Base-by-base conservation (phyloP, 768 basidiomycete species). In the Leccinum incarnatum region DNA sequence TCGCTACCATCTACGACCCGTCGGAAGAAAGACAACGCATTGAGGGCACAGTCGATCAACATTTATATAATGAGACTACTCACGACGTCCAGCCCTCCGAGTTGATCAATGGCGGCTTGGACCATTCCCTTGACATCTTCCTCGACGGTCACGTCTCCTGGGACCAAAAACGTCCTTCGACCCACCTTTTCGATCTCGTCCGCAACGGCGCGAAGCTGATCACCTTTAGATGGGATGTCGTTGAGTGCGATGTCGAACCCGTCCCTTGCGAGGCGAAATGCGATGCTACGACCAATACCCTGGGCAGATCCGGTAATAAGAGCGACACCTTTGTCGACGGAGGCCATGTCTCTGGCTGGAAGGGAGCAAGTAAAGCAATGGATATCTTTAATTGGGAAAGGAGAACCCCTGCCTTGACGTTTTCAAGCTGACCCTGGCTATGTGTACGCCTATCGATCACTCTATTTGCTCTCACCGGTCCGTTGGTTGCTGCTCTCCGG, bases 291-390 rank as follows among this genome's bases (percentile, higher is more conserved):
- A 0, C 72, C 74, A 27, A 73, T 66, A n/a, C 71, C 68, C 50
- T 66, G 68, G 1, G 65, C 70, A 11, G 69, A 64, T 30, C 70
- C 70, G 19, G 69, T 72, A 34, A 74, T 59, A 23, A 74, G 63
- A 1, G 72, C 69, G 36, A 67, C 58, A 15, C 77, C 73, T 15
- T 48, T 48, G 42, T 19, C 19, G 19, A 45, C 4, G 19, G 45
- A 21, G 17, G 8, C 15, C 37, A 40, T 40, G 37, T 40, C 17
- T 40, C 15, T 17, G 3, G 8, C 37, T 40, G 37, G 37, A 40
- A 40, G 8, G 17, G 37, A 40, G 37, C 37, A 40, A n/a, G 8
- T 40, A 40, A 17, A n/a, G 8, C 17, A 40, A n/a, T 8, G 3
- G 9, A 7, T 17, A 6, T 37, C 15, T 6, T 29, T 1, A 10